Base-by-base conservation (phyloP, 495 filamentous ascomycete genomes). In the Trichoderma virens region DNA sequence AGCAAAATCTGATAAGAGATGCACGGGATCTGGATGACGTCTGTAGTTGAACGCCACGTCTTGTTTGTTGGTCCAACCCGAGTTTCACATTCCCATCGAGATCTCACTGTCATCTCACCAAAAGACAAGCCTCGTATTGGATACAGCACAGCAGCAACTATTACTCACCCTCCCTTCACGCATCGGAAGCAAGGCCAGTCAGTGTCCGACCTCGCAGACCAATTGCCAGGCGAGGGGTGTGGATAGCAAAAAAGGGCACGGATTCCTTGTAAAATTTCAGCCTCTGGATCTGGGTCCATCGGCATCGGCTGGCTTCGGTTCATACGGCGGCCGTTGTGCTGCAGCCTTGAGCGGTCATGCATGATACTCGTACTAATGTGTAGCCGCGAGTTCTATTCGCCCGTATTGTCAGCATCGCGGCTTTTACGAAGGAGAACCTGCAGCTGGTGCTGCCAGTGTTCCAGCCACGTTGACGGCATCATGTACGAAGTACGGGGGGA, bases 271-370 rank as follows among this genome's bases (percentile, higher is more conserved):
- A 8, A 47, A 20, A 25, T 5, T 18, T 8, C 43, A 23, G 16
- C 43, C 16, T 47, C 51, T 27, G 27, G 11, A 56, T 30, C 51
- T 56, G 51, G 51, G 6, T 28, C 27, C 51, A 56, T 27, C 51
- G 27, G 51, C 23, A 27, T 23, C 51, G 51, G 51, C 51, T 56
- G 51, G 51, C 51, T 30, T 56, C 51, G 51, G 51, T 56, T 27
- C 51, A 28, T n/a, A 51, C 45, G 45, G 45, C 45, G 45, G 20
- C 45, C 9, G 45, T 7, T 51, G 18, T 47, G 43, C 20, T 20
- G 18, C 51, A 56, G 23, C 32, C 32, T 35, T 11, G 32, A 35
- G 32, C 32, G 11, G 32, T 4, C 32, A 35, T 4, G 32, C 32
- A 35, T 35, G 32, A 5, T 35, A 11, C 5, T 35, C 4, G 32